Base-by-base conservation (phyloP, 306 rosid genomes). In the Urtica urens region DNA sequence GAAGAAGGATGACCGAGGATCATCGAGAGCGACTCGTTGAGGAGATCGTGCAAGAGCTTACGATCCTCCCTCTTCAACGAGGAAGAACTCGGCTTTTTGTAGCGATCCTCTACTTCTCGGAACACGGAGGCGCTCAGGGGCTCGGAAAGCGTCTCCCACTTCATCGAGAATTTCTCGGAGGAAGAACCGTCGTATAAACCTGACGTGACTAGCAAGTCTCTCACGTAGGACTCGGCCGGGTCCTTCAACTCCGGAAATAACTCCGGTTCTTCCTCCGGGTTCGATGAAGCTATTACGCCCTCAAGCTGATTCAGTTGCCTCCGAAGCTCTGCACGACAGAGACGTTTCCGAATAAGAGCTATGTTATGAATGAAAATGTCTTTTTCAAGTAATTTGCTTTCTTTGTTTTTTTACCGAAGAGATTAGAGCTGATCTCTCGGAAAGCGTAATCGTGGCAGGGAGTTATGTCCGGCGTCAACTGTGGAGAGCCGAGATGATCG, bases 161-260 rank as follows among this genome's bases (percentile, higher is more conserved):
- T 74, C 18, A 66, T 55, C 27, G 81, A 64, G 49, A 67, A 73
- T 58, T 66, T 74, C 17, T 79, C 81, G 49, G 84, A 70, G 40
- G 93, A 68, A 42, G 93, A 92, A 55, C 87, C 96, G 51, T 69
- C 78, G 61, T 85, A 92, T 50, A 92, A 58, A 46, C 99, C 99
- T 60, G 96, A 85, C 58, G 76, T 87, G 58, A 86, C 71, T 31
- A 92, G 88, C 39, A 85, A 73, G 62, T 82, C 86, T 78, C 83
- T 77, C 60, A 86, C 61, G 80, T 77, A 85, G 49, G 79, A 78
- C 71, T 92, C 94, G 20, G 78, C 76, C 11, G 93, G 94, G 59
- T 92, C 82, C 51, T 71, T 78, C 49, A 77, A 40, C 49, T 73
- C 77, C 30, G 59, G 53, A 55, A 73, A n/a, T n/a, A n/a, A 40